Conservation (phyloP, 2,329 filamentous ascomycete species). For the Exophiala phaeomuriformis region DNA sequence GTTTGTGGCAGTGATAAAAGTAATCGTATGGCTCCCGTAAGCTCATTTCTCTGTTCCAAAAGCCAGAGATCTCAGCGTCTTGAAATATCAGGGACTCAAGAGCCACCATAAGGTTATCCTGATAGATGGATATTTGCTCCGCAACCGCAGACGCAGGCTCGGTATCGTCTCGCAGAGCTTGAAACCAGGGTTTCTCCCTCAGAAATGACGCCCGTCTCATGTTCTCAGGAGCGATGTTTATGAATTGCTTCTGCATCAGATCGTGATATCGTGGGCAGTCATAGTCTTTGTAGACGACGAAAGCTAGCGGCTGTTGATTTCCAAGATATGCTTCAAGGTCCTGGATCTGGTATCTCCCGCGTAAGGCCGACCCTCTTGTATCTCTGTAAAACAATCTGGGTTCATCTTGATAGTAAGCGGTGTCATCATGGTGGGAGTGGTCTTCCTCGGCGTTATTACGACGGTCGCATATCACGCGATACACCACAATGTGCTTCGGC, state of each 20-base stretch:
- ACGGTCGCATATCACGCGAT: background rate
- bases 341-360: background rate
- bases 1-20: background rate
- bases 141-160: background rate
- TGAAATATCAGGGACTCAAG: background rate
- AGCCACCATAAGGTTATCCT: background rate
- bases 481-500: background rate
- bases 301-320: background rate
- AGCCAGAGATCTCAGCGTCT: background rate
- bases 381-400: background rate
- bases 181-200: background rate
- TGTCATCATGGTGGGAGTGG: background rate
- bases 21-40: background rate
- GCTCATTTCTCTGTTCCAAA: background rate
- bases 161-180: background rate
- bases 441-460: background rate
- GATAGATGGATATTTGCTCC: background rate
- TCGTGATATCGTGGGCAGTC: background rate
- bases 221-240: background rate
- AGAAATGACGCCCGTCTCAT: background rate
- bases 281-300: conserved; percentile 1
- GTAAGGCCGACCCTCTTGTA: background rate
- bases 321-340: background rate
- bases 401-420: conserved; percentile 1
- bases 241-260: background rate